Base-by-base conservation (phyloP, 108 stramenopile species). In the Nitzschia sp. region DNA sequence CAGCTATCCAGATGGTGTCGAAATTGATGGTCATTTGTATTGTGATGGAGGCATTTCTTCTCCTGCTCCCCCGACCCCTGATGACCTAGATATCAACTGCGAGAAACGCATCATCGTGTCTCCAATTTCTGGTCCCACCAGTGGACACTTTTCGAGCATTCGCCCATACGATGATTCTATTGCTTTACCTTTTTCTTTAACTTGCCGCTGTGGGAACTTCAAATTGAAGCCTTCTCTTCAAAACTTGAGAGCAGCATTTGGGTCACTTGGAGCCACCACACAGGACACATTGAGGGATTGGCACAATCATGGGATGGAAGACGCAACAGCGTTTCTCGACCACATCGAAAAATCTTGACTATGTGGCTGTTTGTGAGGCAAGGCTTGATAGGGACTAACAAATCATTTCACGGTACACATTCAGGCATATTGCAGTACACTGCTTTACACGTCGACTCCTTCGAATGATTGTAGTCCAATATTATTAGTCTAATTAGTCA, bases 1-100 rank as follows among this genome's bases (percentile, higher is more conserved):
- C 18, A 74, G 55, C 19, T 87, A 85, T 66, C 79, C 83, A 18
- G 82, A 87, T 35, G 84, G 86, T 4, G 63, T 85, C 3, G 46
- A 59, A 28, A 81, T 85, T 51, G 74, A 74, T 34, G 86, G 82
- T 38, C 29, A 35, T 18, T 74, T 48, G 6, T 78, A 78, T 66
- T 79, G 80, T 25, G 86, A 87, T 72, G 83, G 86, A 21, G 83
- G 82, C 15, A 85, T 87, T 35, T 66, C 83, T 6, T 74, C 72
- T 35, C 86, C 83, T 11, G 74, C 74, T 64, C 83, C 86, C 31
- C 70, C 72, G 5, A 79, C 81, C 6, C 71, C 80, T 17, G 11
- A 46, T 5, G 80, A 82, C 36, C n/a, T 28, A 33, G 51, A 72
- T 18, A 33, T 61, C 15, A 54, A 38, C 30, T 55, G 47, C 35